Conservation (phyloP, 805 yeast species). For the Jamesozyma gamospora region DNA sequence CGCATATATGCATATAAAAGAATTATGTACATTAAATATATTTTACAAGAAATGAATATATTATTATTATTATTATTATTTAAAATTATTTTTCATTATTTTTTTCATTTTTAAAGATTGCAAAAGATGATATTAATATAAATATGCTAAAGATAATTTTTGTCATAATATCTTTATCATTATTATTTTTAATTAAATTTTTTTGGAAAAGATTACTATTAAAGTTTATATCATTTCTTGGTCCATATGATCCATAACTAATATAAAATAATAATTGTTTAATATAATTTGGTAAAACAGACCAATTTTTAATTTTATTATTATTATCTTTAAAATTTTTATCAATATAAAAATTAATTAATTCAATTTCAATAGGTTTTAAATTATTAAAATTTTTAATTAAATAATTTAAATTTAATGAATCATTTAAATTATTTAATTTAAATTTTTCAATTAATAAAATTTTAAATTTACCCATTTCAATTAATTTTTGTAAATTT, state of each 20-base stretch:
- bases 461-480: constrained; percentile 10
- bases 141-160: not conserved
- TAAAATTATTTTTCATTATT: too few species aligned
- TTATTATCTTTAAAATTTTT: too few species aligned
- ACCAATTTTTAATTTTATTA: constrained; percentile 41
- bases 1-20: too few species aligned
- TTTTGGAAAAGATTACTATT: too few species aligned
- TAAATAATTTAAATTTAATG: constrained; percentile 3
- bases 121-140: not conserved
- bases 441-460: constrained; percentile 10
- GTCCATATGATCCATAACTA: constrained; percentile 64
- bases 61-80: too few species aligned
- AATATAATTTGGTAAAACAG: constrained; percentile 35
- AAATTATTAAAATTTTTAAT: constrained; percentile 7
- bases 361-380: constrained; percentile 8
- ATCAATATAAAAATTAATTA: constrained; percentile 20
- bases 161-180: not conserved
- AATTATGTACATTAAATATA: too few species aligned
- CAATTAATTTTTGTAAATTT: constrained; percentile 5
- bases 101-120: not conserved
- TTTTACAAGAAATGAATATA: too few species aligned
- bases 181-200: not conserved
- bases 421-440: constrained; percentile 1
- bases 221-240: constrained; percentile 48
- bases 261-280: constrained; percentile 52